Evolutionary conservation across 1,284 basidiomycete genomes (phyloP).

Genomic region (Pyrrhoderma noxium): DNA sequence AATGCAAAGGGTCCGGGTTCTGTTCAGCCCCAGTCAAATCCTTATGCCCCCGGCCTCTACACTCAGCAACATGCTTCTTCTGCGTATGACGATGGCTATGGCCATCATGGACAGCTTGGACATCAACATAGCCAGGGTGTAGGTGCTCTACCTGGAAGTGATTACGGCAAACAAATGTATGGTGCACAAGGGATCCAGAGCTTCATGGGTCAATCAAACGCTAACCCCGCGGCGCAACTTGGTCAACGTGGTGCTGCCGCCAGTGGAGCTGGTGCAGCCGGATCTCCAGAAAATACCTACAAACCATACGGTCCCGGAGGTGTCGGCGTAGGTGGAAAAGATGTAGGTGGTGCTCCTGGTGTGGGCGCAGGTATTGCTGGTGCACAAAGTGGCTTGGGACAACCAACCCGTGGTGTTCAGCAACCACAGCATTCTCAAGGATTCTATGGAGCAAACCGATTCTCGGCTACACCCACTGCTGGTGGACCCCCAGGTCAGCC

Average conservation of each 20-base stretch:
- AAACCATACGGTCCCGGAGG: conserved; percentile 49
- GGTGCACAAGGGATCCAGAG: conserved; percentile 51
- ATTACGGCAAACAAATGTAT: conserved; percentile 63
- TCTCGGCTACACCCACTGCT: conserved; percentile 37
- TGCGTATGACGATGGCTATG: conserved; percentile 64
- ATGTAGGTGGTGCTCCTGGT: conserved; percentile 37
- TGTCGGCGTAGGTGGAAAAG: conserved; percentile 40
- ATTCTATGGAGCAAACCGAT: conserved; percentile 53
- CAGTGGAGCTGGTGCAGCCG: conserved; percentile 20
- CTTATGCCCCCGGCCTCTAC: conserved; percentile 56
- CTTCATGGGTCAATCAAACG: conserved; percentile 55
- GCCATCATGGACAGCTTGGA: conserved; percentile 43
- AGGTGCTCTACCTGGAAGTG: conserved; percentile 40
- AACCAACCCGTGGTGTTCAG: conserved; percentile 12
- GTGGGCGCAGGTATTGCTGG: conserved; percentile 26
- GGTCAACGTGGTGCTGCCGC: conserved; percentile 29
- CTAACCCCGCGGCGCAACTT: conserved; percentile 36
- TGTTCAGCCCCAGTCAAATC: conserved; percentile 48
- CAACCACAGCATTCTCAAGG: conserved; percentile 35
- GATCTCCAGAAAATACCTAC: conserved; percentile 64
- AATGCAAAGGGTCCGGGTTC: conserved; percentile 52
- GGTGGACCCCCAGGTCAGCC: conserved; percentile 36
- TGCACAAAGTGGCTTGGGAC: conserved; percentile 32
- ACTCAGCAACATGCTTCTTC: conserved; percentile 48
- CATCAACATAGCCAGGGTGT: conserved; percentile 44